Evolutionary conservation across 768 basidiomycete species (phyloP), one percentile per base, ranked within the genome.

Genomic region (Panellus pusillus): DNA sequence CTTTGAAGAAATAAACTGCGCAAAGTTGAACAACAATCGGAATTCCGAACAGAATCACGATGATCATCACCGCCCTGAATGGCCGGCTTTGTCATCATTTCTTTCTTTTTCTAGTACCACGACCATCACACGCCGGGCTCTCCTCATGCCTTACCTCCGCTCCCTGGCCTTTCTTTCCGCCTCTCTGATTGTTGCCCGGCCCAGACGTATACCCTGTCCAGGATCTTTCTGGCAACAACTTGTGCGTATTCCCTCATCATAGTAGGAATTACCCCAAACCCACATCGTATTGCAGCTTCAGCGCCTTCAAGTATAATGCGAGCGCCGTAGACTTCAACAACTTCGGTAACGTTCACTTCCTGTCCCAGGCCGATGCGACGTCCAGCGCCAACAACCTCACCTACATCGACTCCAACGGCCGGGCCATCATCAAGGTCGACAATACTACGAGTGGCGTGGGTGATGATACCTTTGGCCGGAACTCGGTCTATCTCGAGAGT

Each of bases 361-460:
- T 27, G 11, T 24, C 18, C 28, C 1, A 6, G 18, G 31, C 24
- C 20, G 44, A 45, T 8, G 37, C 28, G n/a, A 12, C 18, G 14
- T 14, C 14, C 32, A 35, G 14, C 39, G 36, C 17, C 15, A 44
- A 48, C 11, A 67, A 56, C 8, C 9, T 56, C 38, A 51, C 55
- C 14, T 56, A 15, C 14, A 49, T 56, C 40, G 49, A 56, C 11
- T 27, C 44, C 19, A 47, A 28, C 17, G 44, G 44, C 9, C 55
- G 18, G 14, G 55, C 15, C 9, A 56, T 56, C 40, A 14, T 54
- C 51, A 51, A 45, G 43, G 61, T 61, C 13, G 61, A 61, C 50
- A 61, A 58, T 44, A 55, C 57, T 4, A 61, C 61, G 1, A 53
- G 20, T 19, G 61, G 57, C 35, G 44, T 27, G 3, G 54, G 50